Percentiles rank a stretch among this genome's conserved stretches.
Conservation (phyloP, 1,284 basidiomycete genomes). For the Pseudozyma tsukubaensis region DNA sequence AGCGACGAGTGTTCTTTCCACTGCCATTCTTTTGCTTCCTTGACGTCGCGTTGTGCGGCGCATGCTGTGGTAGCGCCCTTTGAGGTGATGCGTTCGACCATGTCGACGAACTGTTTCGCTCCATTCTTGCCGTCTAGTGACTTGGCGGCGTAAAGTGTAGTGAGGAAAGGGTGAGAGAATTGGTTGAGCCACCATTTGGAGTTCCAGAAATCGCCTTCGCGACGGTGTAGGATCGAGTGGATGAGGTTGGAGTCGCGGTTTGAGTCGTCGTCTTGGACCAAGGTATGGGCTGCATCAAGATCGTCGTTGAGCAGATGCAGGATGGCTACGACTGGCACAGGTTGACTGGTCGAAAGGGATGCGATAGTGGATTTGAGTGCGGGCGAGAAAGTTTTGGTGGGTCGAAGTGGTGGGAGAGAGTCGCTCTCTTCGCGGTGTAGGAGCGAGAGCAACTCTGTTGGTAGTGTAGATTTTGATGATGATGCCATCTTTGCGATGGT, state of each 20-base stretch:
- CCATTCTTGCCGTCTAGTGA: conserved; percentile 17
- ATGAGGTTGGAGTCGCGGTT: conserved; percentile 39
- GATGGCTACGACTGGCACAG: conserved; percentile 22
- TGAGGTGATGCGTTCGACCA: conserved; percentile 36
- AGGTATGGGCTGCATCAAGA: conserved; percentile 39
- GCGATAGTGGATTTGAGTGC: conserved; percentile 26
- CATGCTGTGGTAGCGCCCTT: conserved; percentile 48
- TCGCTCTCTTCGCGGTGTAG: conserved; percentile 11
- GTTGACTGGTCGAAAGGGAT: not conserved
- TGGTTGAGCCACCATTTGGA: conserved; percentile 55
- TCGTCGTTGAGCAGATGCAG: conserved; percentile 59
- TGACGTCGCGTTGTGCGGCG: conserved; percentile 39
- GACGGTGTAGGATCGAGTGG: conserved; percentile 53
- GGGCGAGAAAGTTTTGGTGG: conserved; percentile 26
- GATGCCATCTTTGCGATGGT: conserved; percentile 1
- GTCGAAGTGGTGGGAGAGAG: conserved; percentile 33
- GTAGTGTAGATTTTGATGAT: conserved; percentile 2
- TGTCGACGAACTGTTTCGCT: conserved; percentile 51
- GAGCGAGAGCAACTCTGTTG: conserved; percentile 13
- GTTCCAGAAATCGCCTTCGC: conserved; percentile 59
- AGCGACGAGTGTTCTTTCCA: conserved; percentile 30
- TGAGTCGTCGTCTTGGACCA: conserved; percentile 51
- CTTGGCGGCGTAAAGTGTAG: conserved; percentile 15
- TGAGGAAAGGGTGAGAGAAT: conserved; percentile 37
- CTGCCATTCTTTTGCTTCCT: conserved; percentile 37